Evolutionary conservation across 129 eudicot genomes (phyloP).

Genomic region (Flaveria robusta): DNA sequence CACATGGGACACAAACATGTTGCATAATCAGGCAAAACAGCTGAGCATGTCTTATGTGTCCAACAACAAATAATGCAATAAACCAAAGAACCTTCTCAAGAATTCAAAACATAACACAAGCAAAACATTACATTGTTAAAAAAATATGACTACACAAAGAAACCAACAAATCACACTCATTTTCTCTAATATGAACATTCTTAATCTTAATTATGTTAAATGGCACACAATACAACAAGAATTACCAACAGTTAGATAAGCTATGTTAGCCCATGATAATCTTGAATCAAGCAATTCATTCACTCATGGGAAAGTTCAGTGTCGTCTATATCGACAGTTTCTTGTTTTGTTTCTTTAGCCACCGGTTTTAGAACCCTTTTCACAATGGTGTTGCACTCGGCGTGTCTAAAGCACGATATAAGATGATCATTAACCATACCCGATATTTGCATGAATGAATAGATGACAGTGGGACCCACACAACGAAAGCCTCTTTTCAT

Average conservation of each 20-base stretch:
- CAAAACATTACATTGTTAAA: slow-evolving; percentile 27
- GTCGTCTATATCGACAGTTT: slow-evolving; percentile 15
- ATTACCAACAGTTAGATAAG: slow-evolving; percentile 16
- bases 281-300: slow-evolving; percentile 14
- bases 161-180: slow-evolving; percentile 18
- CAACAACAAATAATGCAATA: slow-evolving; percentile 29
- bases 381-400: slow-evolving; percentile 42
- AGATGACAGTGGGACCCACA: slow-evolving; percentile 77
- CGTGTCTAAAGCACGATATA: slow-evolving; percentile 68
- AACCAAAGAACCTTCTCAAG: slow-evolving; percentile 2
- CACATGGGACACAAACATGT: slow-evolving; percentile 39
- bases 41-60: slow-evolving; percentile 28
- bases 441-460: slow-evolving; percentile 85
- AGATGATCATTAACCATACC: slow-evolving; percentile 87
- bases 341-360: slow-evolving; percentile 28
- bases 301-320: slow-evolving; percentile 25
- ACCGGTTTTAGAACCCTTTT: slow-evolving; percentile 20
- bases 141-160: slow-evolving; percentile 18
- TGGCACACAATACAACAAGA: slow-evolving; percentile 24
- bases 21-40: slow-evolving; percentile 43
- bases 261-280: slow-evolving; percentile 27
- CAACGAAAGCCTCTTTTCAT: slow-evolving; percentile 74
- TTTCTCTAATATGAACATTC: slow-evolving; percentile 32
- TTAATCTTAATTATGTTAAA: slow-evolving; percentile 25
- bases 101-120: slow-evolving; percentile 23